Percentiles rank a stretch among this genome's conserved stretches.
Evolutionary conservation across 805 yeast genomes (phyloP).

Genomic region (Cyberlindnera euphorbiae): DNA sequence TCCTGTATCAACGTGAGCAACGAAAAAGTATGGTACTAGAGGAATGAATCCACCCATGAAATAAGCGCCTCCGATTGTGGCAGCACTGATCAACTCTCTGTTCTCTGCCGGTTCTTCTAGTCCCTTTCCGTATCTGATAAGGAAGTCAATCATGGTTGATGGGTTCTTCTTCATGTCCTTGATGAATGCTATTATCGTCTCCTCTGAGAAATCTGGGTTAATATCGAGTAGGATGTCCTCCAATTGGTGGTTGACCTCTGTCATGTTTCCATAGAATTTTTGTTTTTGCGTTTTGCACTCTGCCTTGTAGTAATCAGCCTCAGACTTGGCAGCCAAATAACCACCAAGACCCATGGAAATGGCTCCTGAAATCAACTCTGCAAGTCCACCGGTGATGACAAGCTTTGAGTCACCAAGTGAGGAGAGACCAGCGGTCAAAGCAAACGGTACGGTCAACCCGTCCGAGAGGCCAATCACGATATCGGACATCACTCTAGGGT

Average conservation of each 20-base stretch:
- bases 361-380: slow-evolving; percentile 95
- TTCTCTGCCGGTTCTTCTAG: slow-evolving; percentile 93
- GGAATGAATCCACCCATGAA: slow-evolving; percentile 93
- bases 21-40: slow-evolving; percentile 84
- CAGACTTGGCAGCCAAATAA: slow-evolving; percentile 89
- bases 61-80: slow-evolving; percentile 86
- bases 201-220: slow-evolving; percentile 51
- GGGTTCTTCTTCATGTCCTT: slow-evolving; percentile 78
- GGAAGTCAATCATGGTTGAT: slow-evolving; percentile 75
- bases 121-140: slow-evolving; percentile 86
- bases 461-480: slow-evolving; percentile 90
- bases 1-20: slow-evolving; percentile 69
- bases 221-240: slow-evolving; percentile 77
- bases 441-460: slow-evolving; percentile 98
- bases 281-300: slow-evolving; percentile 70
- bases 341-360: slow-evolving; percentile 99
- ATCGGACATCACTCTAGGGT: slow-evolving; percentile 93
- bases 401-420: slow-evolving; percentile 84
- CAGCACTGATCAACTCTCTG: slow-evolving; percentile 81
- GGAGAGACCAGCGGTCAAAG: slow-evolving; percentile 92
- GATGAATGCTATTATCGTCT: slow-evolving; percentile 68
- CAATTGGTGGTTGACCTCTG: slow-evolving; percentile 66
- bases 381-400: slow-evolving; percentile 97
- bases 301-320: slow-evolving; percentile 65
- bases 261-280: slow-evolving; percentile 60